Conservation (phyloP, 2,329 filamentous ascomycete species). For the Pezicula radicicola region DNA sequence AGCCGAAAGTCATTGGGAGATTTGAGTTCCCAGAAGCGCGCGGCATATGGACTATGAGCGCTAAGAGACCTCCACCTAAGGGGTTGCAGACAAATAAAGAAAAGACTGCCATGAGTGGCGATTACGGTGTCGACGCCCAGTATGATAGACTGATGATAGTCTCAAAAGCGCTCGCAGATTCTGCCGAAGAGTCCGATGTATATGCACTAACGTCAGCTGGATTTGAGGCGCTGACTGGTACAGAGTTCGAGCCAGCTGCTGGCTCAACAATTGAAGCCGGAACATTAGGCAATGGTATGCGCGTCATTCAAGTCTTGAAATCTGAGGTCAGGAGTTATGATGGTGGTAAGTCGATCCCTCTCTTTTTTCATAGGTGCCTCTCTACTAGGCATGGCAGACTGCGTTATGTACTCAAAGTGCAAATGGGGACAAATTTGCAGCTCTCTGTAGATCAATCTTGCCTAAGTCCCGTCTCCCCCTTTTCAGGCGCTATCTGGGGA, state of each 20-base stretch:
- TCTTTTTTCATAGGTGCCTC: conserved; percentile 2
- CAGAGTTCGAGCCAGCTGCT: conserved; percentile 89
- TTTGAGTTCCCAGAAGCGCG: conserved; percentile 71
- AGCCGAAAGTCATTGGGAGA: conserved; percentile 66
- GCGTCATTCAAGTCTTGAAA: conserved; percentile 83
- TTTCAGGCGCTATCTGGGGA: conserved; percentile 29
- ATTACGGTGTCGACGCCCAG: conserved; percentile 57
- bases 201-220: conserved; percentile 71
- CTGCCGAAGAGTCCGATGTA: conserved; percentile 74
- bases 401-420: conserved; percentile 4
- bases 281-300: conserved; percentile 73
- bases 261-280: conserved; percentile 85
- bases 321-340: conserved; percentile 90
- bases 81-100: conserved; percentile 44
- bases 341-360: conserved; percentile 58
- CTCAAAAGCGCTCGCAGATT: conserved; percentile 61
- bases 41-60: conserved; percentile 78
- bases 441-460: conserved; percentile 1
- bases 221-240: conserved; percentile 73
- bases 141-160: conserved; percentile 82
- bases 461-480: conserved; percentile 13
- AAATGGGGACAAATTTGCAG: conserved; percentile 10
- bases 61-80: conserved; percentile 64
- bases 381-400: not conserved
- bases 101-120: conserved; percentile 43